phyloP scores from a whole-genome alignment of 768 basidiomycete genomes.

The Mycena latifolia region DNA sequence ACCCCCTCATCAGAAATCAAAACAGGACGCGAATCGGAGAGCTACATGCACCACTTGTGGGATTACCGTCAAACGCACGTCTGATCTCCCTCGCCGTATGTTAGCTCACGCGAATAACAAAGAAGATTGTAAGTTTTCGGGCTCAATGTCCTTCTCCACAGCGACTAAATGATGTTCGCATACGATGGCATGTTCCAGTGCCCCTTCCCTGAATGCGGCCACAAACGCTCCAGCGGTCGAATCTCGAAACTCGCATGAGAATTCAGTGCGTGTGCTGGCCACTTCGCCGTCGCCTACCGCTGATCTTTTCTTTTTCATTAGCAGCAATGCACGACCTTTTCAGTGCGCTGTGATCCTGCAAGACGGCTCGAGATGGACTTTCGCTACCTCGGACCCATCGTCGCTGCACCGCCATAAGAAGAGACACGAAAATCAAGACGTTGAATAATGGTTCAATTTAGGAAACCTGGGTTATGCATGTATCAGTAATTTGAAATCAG shows the following conservation, averaged over 20 bases:
- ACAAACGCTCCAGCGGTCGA: constrained; percentile 45
- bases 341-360: constrained; percentile 37
- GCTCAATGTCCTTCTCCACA: not conserved
- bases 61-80: constrained; percentile 18
- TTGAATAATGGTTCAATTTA: constrained; percentile 6
- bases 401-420: constrained; percentile 48
- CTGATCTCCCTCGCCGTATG: constrained; percentile 33
- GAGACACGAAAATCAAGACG: constrained; percentile 19
- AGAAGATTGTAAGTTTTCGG: constrained; percentile 29
- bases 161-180: not conserved
- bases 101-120: constrained; percentile 34
- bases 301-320: constrained; percentile 14
- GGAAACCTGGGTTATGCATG: too few species aligned
- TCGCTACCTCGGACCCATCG: constrained; percentile 45
- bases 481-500: too few species aligned
- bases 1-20: constrained; percentile 25
- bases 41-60: constrained; percentile 33
- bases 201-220: constrained; percentile 40
- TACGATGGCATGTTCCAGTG: constrained; percentile 43
- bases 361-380: constrained; percentile 38
- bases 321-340: constrained; percentile 44
- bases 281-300: not conserved
- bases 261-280: constrained; percentile 41
- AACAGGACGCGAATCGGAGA: constrained; percentile 7
- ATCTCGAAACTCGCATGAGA: constrained; percentile 45